These are phyloP conservation scores for Wallacemonas sp. DNA, from an alignment of 208 protist species.

Conservation along the genomic window DNA sequence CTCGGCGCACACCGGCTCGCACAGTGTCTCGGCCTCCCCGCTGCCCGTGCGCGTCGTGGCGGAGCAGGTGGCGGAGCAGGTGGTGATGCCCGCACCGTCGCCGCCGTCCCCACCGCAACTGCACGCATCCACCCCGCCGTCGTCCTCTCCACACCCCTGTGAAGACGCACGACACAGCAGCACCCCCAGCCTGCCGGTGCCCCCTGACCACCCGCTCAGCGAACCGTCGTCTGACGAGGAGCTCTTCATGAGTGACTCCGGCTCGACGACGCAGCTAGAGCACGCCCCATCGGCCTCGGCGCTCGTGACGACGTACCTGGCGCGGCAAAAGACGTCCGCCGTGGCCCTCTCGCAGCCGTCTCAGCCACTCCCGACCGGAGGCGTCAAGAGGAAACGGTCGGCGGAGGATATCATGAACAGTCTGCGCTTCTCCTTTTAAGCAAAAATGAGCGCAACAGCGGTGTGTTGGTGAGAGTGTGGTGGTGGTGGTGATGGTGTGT, in stretches of 20 bases:
- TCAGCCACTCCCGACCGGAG: background rate
- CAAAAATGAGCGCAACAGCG: too few species aligned
- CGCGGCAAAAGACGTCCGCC: conserved; percentile 2
- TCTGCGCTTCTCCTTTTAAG: conserved; percentile 37
- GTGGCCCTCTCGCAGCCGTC: conserved; percentile 4
- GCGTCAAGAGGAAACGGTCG: conserved; percentile 37
- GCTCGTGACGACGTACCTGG: background rate
- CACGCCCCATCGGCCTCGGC: background rate
- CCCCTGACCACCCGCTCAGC: background rate
- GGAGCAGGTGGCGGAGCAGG: conserved; percentile 16
- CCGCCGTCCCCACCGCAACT: background rate
- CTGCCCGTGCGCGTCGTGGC: background rate
- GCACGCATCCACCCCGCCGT: conserved; percentile 4
- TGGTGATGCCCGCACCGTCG: conserved; percentile 19
- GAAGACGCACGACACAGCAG: too few species aligned
- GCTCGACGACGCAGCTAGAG: conserved; percentile 2
- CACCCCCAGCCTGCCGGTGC: background rate
- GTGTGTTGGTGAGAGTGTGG: too few species aligned
- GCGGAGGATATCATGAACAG: conserved; percentile 63
- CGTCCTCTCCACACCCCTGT: too few species aligned
- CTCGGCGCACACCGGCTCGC: background rate
- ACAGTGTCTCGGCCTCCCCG: background rate
- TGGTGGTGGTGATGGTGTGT: too few species aligned
- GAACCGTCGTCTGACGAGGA: conserved; percentile 9
- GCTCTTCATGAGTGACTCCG: conserved; percentile 14